Base-by-base conservation (phyloP, 441 rosid species). In the Euphorbia schlechtendalii region DNA sequence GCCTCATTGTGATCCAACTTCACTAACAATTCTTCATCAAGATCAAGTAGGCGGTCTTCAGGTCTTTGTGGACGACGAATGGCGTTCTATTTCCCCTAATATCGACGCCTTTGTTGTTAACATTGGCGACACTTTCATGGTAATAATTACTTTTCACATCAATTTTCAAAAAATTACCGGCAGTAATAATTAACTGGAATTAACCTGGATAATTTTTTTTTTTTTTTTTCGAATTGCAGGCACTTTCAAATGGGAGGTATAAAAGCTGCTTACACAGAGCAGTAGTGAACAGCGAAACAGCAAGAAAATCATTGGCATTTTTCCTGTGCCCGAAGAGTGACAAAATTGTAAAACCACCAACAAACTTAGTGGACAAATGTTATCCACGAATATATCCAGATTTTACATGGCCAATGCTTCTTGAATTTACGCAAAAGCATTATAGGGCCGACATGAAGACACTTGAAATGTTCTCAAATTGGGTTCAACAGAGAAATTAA, bases 41-140 rank as follows among this genome's bases (percentile, higher is more conserved):
- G 99, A 86, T 71, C 85, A 80, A 71, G 94, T 94, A 21, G 82
- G 89, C 18, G 99, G 99, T 43, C 98, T 94, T 72, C 96, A 94
- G 71, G 99, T 94, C 63, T 91, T 83, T 68, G 88, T 86, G 1
- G 96, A 91, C 74, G 70, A 86, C 25, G 74, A 87, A 61, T 94
- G 99, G 99, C 88, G 79, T n/a, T 80, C 87, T 24, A 77, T 94
- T 67, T 70, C 70, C 81, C 96, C 99, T 0, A 87, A 86, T 69
- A 74, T 74, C 71, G 67, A 86, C 18, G 90, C 94, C 15, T 91
- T 94, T 60, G 98, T 94, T 60, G 89, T 94, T 59, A 94, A 94
- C 84, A 81, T 94, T 49, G 99, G 99, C 43, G 99, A 94, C 83
- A 94, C 99, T 54, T 94, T 94, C 87, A 85, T 87, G 99, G 99